A percentile compares a stretch with the other conserved stretches of the same genome.
These are phyloP conservation scores for Jamesozyma jinghongensis DNA, from an alignment of 805 yeast species.

Conservation along the genomic window DNA sequence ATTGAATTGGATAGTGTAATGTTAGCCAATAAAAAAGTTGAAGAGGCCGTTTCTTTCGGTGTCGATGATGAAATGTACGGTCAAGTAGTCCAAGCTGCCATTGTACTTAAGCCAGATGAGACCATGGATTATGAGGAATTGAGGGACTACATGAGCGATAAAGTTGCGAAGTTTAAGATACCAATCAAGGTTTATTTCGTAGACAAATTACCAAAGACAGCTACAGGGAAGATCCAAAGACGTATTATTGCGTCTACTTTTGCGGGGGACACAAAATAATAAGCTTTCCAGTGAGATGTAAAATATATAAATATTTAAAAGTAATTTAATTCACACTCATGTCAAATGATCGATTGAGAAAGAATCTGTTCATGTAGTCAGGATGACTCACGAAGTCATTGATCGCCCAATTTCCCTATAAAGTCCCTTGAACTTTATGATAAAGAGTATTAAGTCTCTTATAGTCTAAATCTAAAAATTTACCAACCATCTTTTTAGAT, in stretches of 20 bases:
- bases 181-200: constrained; percentile 52
- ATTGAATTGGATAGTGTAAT: constrained; percentile 56
- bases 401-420: too few species aligned
- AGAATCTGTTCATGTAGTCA: too few species aligned
- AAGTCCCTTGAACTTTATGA: too few species aligned
- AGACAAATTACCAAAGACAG: constrained; percentile 59
- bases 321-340: too few species aligned
- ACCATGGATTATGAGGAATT: constrained; percentile 37
- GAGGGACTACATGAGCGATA: constrained; percentile 35
- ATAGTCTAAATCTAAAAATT: too few species aligned
- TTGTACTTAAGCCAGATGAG: constrained; percentile 42
- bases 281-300: too few species aligned
- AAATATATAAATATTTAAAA: too few species aligned
- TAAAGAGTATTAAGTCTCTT: too few species aligned
- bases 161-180: constrained; percentile 49
- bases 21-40: constrained; percentile 51
- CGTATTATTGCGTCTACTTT: constrained; percentile 51
- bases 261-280: constrained; percentile 13
- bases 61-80: constrained; percentile 62
- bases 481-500: too few species aligned
- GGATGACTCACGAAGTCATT: too few species aligned
- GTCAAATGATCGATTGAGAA: too few species aligned
- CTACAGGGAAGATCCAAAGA: constrained; percentile 72
- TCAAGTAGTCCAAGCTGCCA: constrained; percentile 61
- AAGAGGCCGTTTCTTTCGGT: constrained; percentile 65